These are phyloP conservation scores for Fistulinella prunicolor DNA, from an alignment of 768 basidiomycete genomes.

Conservation along the genomic window DNA sequence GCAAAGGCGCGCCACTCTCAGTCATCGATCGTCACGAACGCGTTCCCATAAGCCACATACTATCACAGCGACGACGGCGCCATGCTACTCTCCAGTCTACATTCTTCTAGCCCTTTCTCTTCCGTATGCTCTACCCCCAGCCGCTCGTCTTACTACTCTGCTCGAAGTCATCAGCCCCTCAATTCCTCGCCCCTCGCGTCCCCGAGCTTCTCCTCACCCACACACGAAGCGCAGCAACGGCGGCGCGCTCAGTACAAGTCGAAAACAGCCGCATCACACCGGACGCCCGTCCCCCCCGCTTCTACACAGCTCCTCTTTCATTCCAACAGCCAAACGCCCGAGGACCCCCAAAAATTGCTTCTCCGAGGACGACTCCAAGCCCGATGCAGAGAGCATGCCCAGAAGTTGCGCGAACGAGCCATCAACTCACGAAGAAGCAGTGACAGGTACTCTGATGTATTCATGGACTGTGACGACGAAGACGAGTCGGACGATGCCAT, in stretches of 20 bases:
- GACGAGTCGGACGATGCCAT: constrained; percentile 58
- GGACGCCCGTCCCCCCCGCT: constrained; percentile 7
- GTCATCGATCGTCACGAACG: too few relatives aligned
- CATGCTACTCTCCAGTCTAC: constrained; percentile 21
- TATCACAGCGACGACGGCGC: neutral
- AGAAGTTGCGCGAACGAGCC: constrained; percentile 50
- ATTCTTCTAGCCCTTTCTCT: constrained; percentile 33
- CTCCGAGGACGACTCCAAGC: constrained; percentile 59
- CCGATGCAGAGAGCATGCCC: constrained; percentile 60
- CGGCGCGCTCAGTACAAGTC: constrained; percentile 58
- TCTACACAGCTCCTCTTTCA: constrained; percentile 17
- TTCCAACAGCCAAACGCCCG: constrained; percentile 20
- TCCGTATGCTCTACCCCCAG: constrained; percentile 38
- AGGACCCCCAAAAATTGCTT: constrained; percentile 52
- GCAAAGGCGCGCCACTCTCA: constrained; percentile 22
- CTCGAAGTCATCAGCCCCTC: constrained; percentile 34
- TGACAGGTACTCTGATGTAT: constrained; percentile 46
- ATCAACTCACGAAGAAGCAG: constrained; percentile 41
- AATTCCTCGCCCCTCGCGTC: constrained; percentile 55
- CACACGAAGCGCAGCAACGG: constrained; percentile 43
- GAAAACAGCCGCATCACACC: constrained; percentile 25
- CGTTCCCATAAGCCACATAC: neutral
- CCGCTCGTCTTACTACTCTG: constrained; percentile 28
- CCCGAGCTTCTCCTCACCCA: constrained; percentile 44
- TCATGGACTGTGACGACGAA: constrained; percentile 51